Evolutionary conservation across 345 rosid species (phyloP), one percentile per base, ranked within the genome.

Genomic region (Noccaea bulbosa): DNA sequence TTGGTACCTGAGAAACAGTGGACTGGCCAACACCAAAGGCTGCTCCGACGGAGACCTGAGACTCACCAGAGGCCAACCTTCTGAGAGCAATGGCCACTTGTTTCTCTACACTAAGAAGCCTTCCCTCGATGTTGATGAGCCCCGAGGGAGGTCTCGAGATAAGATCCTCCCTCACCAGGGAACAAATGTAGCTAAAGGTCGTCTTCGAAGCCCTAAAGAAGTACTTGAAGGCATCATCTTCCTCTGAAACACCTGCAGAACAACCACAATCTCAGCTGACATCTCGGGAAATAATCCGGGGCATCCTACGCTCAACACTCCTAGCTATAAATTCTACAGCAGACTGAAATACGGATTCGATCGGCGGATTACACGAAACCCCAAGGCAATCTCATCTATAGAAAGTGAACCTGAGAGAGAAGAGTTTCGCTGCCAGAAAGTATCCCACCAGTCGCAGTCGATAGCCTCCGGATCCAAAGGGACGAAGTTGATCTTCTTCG

Each of bases 1-100:
- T 20, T 20, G 22, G 22, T 20, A 20, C 22, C 77, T 91, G 99
- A 54, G 99, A 94, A 46, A 94, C 99, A 0, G 99, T 94, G 27
- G 99, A 94, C 50, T 91, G 99, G 55, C 99, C 97, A 34, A 91
- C 96, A 43, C 97, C 89, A 47, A 93, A 91, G 63, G 98, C 83
- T 32, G 87, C 89, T 15, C 96, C 98, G 2, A 93, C 94, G 0
- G 94, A 93, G 68, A 93, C 98, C 73, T 93, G 98, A 67, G 98
- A 93, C 49, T 93, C 96, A 10, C 98, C 97, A 2, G 98, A 93
- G 3, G 98, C 98, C 64, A 93, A 69, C 77, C 94, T 83, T 79
- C 98, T 78, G 0, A 91, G 73, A 52, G 98, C 93, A 50, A 93
- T 93, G 10, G 98, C 98, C 47, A 90, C 98, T 76, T 93, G 97